Evolutionary conservation across 805 yeast genomes (phyloP).

Genomic region (Ogataea siamensis): DNA sequence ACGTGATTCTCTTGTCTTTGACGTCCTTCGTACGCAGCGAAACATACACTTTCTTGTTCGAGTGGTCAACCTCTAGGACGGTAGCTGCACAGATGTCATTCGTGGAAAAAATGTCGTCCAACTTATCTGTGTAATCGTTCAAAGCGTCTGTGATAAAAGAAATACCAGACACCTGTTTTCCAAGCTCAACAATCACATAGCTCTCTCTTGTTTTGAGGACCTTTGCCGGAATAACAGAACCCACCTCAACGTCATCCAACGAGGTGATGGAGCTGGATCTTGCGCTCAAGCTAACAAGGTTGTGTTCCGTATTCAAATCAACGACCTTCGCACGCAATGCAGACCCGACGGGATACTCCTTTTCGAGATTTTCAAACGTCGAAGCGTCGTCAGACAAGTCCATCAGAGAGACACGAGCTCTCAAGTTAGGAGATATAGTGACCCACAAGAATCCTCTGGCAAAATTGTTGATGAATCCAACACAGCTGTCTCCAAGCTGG

Average conservation of each 20-base stretch:
- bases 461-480: constrained; percentile 65
- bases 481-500: constrained; percentile 47
- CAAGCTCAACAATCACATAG: constrained; percentile 66
- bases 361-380: constrained; percentile 47
- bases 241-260: constrained; percentile 51
- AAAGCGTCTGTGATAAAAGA: constrained; percentile 77
- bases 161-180: constrained; percentile 59
- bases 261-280: constrained; percentile 42
- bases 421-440: constrained; percentile 62
- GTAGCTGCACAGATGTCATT: constrained; percentile 60
- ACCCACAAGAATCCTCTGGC: constrained; percentile 64
- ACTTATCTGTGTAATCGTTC: constrained; percentile 56
- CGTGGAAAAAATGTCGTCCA: constrained; percentile 46
- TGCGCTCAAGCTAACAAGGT: constrained; percentile 48
- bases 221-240: constrained; percentile 58
- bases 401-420: constrained; percentile 64
- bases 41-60: constrained; percentile 55
- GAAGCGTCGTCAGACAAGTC: constrained; percentile 59
- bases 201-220: constrained; percentile 56
- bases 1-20: constrained; percentile 47
- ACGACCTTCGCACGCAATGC: constrained; percentile 60
- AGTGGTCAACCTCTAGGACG: constrained; percentile 45
- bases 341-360: constrained; percentile 67
- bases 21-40: constrained; percentile 57
- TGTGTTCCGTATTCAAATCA: constrained; percentile 52